phyloP scores from a whole-genome alignment of 345 rosid species.

The Salix exigua region DNA sequence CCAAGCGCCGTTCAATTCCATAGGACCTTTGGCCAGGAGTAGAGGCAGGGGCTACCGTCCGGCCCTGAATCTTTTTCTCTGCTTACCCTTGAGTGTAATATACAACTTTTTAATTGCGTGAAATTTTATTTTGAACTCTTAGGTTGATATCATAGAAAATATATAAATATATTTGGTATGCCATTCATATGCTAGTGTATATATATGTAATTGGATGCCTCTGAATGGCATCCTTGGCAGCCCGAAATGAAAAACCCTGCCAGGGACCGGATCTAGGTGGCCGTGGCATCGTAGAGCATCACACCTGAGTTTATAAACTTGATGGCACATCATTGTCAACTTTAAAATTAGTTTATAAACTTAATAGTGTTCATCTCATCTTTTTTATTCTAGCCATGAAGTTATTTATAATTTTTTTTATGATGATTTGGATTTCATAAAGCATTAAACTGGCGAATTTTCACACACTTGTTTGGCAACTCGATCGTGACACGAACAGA shows the following conservation, averaged over 20 bases:
- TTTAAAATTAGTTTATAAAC: background rate
- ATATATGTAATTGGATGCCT: background rate
- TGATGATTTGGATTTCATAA: no score
- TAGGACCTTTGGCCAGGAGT: background rate
- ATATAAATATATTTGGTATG: no score
- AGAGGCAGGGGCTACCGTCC: no score
- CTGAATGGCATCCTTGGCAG: background rate
- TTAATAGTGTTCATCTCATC: no score
- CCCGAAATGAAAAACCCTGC: background rate
- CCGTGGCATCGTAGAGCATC: conserved; percentile 20
- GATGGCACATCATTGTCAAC: background rate
- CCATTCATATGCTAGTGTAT: background rate
- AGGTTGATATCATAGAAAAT: background rate
- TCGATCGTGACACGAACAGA: conserved; percentile 19
- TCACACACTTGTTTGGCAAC: conserved; percentile 17
- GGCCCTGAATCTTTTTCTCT: no score
- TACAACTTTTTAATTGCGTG: no score
- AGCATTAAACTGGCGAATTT: no score
- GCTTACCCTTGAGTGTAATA: no score
- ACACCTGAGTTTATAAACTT: conserved; percentile 17
- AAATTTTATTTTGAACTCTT: background rate
- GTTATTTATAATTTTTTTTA: no score
- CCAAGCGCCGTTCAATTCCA: background rate
- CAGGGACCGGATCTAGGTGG: conserved; percentile 11
- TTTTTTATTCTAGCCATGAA: no score